phyloP scores from a whole-genome alignment of 352 stramenopile species.

The Pythium aristosporum region DNA sequence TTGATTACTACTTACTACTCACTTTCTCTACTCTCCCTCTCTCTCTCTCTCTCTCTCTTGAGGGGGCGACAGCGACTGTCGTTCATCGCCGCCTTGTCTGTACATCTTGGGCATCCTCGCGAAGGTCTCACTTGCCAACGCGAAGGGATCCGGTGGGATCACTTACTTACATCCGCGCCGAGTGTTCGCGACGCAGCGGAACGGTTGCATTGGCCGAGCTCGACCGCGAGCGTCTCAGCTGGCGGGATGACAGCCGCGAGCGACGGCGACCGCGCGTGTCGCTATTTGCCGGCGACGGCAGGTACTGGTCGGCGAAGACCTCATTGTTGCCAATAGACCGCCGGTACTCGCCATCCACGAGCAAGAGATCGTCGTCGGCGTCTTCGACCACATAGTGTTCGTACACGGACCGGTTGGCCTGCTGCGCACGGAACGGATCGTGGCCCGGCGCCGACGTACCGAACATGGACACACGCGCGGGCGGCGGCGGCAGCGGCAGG shows the following conservation, averaged over 20 bases:
- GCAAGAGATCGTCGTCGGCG: slow-evolving; percentile 16
- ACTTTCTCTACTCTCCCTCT: not conserved
- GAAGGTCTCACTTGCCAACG: not conserved
- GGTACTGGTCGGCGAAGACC: slow-evolving; percentile 51
- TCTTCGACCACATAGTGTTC: slow-evolving; percentile 65
- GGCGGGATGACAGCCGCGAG: slow-evolving; percentile 18
- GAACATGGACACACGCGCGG: slow-evolving; percentile 70
- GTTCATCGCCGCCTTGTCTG: not conserved
- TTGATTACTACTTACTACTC: too few species aligned
- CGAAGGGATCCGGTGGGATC: not conserved
- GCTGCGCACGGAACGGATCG: slow-evolving; percentile 50
- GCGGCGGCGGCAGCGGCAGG: slow-evolving; percentile 29
- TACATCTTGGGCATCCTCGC: not conserved
- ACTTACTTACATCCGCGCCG: slow-evolving; percentile 13
- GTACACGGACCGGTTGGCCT: slow-evolving; percentile 45
- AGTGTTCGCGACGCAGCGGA: slow-evolving; percentile 13
- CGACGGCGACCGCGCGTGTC: slow-evolving; percentile 17
- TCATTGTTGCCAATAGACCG: slow-evolving; percentile 7
- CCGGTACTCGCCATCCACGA: slow-evolving; percentile 27
- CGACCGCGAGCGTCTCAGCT: slow-evolving; percentile 24
- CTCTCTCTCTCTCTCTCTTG: not conserved
- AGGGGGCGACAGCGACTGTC: not conserved
- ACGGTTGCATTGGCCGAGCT: slow-evolving; percentile 20
- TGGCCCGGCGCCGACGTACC: slow-evolving; percentile 33
- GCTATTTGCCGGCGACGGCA: slow-evolving; percentile 32